Percentiles rank a stretch among this genome's conserved stretches.
These are phyloP conservation scores for Jaminaea rosea DNA, from an alignment of 1,284 basidiomycete genomes.

Conservation along the genomic window DNA sequence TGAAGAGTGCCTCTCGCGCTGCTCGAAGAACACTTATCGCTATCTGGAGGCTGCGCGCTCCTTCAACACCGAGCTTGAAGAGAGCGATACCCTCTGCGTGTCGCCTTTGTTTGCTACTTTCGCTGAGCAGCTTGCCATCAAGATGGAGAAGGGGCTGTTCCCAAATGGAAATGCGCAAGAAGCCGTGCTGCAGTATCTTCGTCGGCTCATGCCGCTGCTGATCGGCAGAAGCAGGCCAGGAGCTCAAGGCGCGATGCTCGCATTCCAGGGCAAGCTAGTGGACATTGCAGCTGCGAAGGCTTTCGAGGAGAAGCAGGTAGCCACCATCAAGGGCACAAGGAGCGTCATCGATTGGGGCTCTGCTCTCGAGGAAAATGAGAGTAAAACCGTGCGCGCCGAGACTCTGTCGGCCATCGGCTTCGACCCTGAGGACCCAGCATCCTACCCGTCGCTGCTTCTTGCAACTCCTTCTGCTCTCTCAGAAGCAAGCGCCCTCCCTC, in stretches of 20 bases:
- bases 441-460: neutral
- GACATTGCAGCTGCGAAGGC: too few relatives aligned
- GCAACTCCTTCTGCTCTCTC: neutral
- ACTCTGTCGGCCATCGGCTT: too few relatives aligned
- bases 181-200: constrained; percentile 15
- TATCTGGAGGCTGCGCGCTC: constrained; percentile 66
- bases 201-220: constrained; percentile 18
- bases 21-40: constrained; percentile 71
- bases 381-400: too few relatives aligned
- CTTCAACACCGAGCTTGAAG: constrained; percentile 9
- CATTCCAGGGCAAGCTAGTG: too few relatives aligned
- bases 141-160: constrained; percentile 20
- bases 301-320: too few relatives aligned
- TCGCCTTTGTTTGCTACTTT: constrained; percentile 2
- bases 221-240: constrained; percentile 12
- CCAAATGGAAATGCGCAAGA: constrained; percentile 1
- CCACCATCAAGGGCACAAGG: too few relatives aligned
- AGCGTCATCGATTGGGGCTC: too few relatives aligned
- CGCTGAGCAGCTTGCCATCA: constrained; percentile 29
- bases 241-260: too few relatives aligned
- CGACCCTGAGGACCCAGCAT: too few relatives aligned
- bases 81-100: neutral
- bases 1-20: constrained; percentile 78
- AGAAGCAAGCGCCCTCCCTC: neutral
- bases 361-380: constrained; percentile 1